A percentile compares a stretch with the other conserved stretches of the same genome.
Conservation (phyloP, 1,139 yeast genomes). For the Kodamaea plutei region DNA sequence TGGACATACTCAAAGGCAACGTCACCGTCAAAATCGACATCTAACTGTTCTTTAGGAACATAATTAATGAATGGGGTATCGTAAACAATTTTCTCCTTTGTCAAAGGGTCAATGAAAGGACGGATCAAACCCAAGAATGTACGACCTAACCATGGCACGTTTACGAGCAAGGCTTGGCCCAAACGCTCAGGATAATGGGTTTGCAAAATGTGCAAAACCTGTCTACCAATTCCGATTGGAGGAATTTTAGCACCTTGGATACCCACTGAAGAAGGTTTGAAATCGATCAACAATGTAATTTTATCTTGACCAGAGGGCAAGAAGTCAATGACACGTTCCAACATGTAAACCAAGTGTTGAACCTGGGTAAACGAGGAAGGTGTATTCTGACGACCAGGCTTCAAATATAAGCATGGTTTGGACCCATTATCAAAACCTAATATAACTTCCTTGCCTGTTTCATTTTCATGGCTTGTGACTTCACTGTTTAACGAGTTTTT, state of each 20-base stretch:
- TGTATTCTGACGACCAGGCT: slow-evolving; percentile 49
- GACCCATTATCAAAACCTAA: slow-evolving; percentile 45
- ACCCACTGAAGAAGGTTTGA: slow-evolving; percentile 41
- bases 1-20: slow-evolving; percentile 82
- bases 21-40: slow-evolving; percentile 76
- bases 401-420: slow-evolving; percentile 46
- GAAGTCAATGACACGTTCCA: slow-evolving; percentile 43
- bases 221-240: slow-evolving; percentile 74
- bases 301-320: slow-evolving; percentile 52
- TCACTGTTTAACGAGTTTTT: slow-evolving; percentile 34
- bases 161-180: slow-evolving; percentile 85
- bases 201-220: slow-evolving; percentile 81
- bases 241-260: slow-evolving; percentile 69
- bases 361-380: slow-evolving; percentile 42
- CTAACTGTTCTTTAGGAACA: slow-evolving; percentile 78
- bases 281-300: slow-evolving; percentile 44
- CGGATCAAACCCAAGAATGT: slow-evolving; percentile 83
- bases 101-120: slow-evolving; percentile 93
- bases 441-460: slow-evolving; percentile 46
- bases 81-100: slow-evolving; percentile 85
- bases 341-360: slow-evolving; percentile 48
- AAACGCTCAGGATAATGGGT: slow-evolving; percentile 95
- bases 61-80: slow-evolving; percentile 83
- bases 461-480: slow-evolving; percentile 34
- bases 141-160: slow-evolving; percentile 91